These are phyloP conservation scores for Pseudozyma sp. DNA, from an alignment of 1,284 basidiomycete genomes.

Conservation along the genomic window DNA sequence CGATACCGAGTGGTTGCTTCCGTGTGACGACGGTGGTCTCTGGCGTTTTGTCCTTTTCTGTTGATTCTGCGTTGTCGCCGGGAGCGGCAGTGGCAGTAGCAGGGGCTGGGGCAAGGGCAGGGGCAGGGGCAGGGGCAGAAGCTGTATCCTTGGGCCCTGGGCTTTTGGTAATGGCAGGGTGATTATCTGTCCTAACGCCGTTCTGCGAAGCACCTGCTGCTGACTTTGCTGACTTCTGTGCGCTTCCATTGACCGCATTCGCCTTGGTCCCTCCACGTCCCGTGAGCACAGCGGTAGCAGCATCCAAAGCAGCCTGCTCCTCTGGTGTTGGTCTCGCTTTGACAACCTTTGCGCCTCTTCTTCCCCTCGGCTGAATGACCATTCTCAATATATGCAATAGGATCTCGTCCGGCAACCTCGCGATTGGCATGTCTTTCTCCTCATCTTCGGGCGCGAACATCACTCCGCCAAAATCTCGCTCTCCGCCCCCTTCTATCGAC, in stretches of 20 bases:
- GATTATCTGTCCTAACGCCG: background rate
- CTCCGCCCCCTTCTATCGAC: constrained; percentile 40
- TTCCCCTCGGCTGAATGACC: constrained; percentile 50
- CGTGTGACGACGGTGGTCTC: constrained; percentile 21
- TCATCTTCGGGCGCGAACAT: constrained; percentile 54
- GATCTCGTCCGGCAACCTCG: constrained; percentile 61
- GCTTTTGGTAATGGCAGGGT: background rate
- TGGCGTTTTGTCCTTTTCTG: constrained; percentile 11
- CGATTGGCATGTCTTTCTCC: constrained; percentile 42
- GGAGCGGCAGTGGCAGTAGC: background rate
- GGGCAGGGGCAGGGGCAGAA: background rate
- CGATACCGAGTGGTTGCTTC: constrained; percentile 45
- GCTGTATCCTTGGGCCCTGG: background rate
- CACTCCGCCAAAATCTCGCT: constrained; percentile 37
- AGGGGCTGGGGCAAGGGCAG: background rate
- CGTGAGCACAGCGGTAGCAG: constrained; percentile 31
- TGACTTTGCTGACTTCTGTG: constrained; percentile 10
- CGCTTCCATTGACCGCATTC: background rate
- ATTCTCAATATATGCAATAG: constrained; percentile 53
- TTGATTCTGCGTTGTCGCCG: constrained; percentile 9
- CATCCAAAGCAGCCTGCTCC: constrained; percentile 39
- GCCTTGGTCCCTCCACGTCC: constrained; percentile 6
- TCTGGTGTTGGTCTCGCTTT: constrained; percentile 45
- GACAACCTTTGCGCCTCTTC: constrained; percentile 52
- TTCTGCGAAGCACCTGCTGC: background rate